These are phyloP conservation scores for Crassisporium funariophilum DNA, from an alignment of 768 basidiomycete species.

Conservation along the genomic window DNA sequence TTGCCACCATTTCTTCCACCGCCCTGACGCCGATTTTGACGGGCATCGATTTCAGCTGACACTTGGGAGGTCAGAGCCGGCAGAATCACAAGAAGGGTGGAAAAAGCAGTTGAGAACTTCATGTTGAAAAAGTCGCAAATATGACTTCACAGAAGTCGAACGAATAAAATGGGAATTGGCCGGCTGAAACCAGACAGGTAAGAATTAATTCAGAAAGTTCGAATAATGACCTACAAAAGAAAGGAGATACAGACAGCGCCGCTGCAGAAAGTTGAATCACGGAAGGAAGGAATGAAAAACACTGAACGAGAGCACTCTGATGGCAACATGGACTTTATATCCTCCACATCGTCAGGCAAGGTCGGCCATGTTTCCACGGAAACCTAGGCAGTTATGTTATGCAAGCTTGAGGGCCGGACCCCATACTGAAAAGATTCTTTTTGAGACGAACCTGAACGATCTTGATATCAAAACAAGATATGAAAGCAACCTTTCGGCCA, in stretches of 20 bases:
- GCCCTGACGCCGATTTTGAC: conserved; percentile 24
- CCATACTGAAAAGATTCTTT: too few relatives aligned
- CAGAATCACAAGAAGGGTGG: conserved; percentile 40
- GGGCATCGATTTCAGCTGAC: conserved; percentile 29
- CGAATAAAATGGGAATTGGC: conserved; percentile 33
- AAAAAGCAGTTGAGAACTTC: conserved; percentile 49
- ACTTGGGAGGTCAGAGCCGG: conserved; percentile 42
- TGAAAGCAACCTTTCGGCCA: too few relatives aligned
- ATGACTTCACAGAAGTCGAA: conserved; percentile 52
- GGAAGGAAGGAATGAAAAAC: conserved; percentile 20
- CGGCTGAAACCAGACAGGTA: conserved; percentile 26
- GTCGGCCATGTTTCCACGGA: conserved; percentile 10
- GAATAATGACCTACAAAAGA: conserved; percentile 23
- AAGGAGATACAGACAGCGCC: conserved; percentile 47
- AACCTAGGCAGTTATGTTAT: not conserved
- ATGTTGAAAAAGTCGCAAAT: conserved; percentile 39
- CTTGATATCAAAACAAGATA: too few relatives aligned
- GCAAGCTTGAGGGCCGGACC: too few relatives aligned
- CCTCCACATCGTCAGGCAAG: not conserved
- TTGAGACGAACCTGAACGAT: too few relatives aligned
- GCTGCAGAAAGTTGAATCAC: conserved; percentile 43
- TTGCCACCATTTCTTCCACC: conserved; percentile 18
- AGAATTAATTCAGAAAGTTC: not conserved
- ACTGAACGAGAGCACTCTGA: conserved; percentile 10
- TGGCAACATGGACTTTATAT: not conserved